A percentile compares a stretch with the other conserved stretches of the same genome.
These are phyloP conservation scores for Alternaria atra DNA, from an alignment of 2,329 filamentous ascomycete genomes.

Conservation along the genomic window DNA sequence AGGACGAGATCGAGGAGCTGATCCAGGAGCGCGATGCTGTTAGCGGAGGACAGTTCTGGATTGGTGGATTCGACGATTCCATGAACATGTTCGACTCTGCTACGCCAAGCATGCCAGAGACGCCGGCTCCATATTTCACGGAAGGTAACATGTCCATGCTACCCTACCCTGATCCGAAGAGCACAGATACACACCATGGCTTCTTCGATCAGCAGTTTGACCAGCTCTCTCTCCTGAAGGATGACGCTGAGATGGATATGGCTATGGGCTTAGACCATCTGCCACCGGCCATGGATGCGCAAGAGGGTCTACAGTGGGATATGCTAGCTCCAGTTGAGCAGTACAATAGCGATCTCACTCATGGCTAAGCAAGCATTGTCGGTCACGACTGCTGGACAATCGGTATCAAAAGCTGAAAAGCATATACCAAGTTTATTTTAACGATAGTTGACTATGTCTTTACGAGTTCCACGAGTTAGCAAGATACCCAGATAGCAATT, in stretches of 20 bases:
- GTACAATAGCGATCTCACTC: conserved; percentile 27
- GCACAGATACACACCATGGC: background rate
- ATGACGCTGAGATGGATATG: conserved; percentile 36
- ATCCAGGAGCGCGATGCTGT: conserved; percentile 53
- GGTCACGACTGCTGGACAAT: background rate
- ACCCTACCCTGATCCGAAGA: conserved; percentile 10
- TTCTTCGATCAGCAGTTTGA: conserved; percentile 24
- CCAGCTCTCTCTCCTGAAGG: conserved; percentile 27
- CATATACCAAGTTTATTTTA: background rate
- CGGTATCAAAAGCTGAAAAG: background rate
- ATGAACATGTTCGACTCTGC: conserved; percentile 32
- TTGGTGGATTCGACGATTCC: conserved; percentile 50
- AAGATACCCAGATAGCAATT: conserved; percentile 4
- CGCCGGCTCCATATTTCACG: conserved; percentile 37
- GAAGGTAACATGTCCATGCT: conserved; percentile 17
- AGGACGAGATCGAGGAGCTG: conserved; percentile 49
- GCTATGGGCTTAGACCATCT: conserved; percentile 34
- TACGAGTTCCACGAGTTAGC: background rate
- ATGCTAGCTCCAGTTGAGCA: conserved; percentile 38
- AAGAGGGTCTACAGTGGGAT: conserved; percentile 33
- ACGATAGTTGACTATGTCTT: background rate
- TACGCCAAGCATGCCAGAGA: conserved; percentile 45
- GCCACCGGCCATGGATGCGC: conserved; percentile 30
- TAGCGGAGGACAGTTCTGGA: conserved; percentile 57
- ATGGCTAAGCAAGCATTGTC: background rate